phyloP scores from a whole-genome alignment of 441 rosid species.

The Pelargonium myrrhifolium region DNA sequence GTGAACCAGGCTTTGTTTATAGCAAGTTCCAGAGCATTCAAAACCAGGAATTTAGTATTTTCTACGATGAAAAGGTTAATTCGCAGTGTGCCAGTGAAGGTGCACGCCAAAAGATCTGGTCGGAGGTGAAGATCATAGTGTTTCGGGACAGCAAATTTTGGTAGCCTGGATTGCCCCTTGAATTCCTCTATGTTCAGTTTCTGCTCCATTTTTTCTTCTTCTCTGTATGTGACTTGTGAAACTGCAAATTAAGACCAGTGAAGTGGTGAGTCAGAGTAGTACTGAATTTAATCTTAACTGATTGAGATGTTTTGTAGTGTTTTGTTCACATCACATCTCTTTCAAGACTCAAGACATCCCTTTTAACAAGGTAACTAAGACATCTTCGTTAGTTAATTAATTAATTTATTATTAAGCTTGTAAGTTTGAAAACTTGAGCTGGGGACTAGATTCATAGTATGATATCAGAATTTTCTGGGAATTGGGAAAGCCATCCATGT shows the following conservation, averaged over 20 bases:
- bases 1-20: constrained; percentile 27
- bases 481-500: too few relatives aligned
- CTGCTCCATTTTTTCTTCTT: constrained; percentile 21
- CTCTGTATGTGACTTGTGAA: neutral
- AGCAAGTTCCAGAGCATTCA: constrained; percentile 30
- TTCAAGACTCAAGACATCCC: neutral
- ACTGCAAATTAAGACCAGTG: neutral
- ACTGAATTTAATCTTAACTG: too few relatives aligned
- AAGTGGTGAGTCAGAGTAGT: neutral
- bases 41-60: constrained; percentile 26
- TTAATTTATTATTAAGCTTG: neutral
- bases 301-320: neutral
- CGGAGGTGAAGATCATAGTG: constrained; percentile 30
- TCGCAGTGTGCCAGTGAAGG: constrained; percentile 24
- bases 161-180: constrained; percentile 35
- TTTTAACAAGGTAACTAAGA: too few relatives aligned
- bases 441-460: neutral
- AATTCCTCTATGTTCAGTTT: constrained; percentile 24
- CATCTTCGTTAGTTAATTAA: neutral
- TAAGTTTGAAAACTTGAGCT: neutral
- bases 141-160: constrained; percentile 27
- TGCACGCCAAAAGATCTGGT: constrained; percentile 27
- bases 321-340: neutral
- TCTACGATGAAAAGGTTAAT: constrained; percentile 21
- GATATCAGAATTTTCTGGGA: neutral